These are phyloP conservation scores for Alternaria sp. DNA, from an alignment of 2,329 filamentous ascomycete genomes.

Conservation along the genomic window DNA sequence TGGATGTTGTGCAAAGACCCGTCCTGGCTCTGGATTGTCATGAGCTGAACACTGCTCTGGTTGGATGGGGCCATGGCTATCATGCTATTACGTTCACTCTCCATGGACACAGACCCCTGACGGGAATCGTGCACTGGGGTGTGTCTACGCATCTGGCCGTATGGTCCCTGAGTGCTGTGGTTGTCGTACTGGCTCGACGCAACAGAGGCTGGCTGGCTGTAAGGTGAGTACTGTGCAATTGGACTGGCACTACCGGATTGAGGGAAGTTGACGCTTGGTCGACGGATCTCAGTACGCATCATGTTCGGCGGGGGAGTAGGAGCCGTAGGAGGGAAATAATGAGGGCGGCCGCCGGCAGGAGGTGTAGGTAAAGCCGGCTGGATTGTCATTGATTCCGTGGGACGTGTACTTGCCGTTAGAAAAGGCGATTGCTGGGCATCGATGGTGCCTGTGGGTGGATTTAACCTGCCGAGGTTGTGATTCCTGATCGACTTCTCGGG, in stretches of 20 bases:
- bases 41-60: conserved; percentile 59
- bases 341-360: conserved; percentile 45
- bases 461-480: conserved; percentile 56
- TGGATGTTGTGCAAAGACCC: conserved; percentile 65
- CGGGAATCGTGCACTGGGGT: conserved; percentile 35
- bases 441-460: conserved; percentile 54
- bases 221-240: conserved; percentile 54
- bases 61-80: conserved; percentile 55
- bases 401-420: conserved; percentile 49
- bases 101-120: conserved; percentile 42
- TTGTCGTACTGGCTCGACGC: conserved; percentile 47
- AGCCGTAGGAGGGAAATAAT: conserved; percentile 43
- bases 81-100: conserved; percentile 44
- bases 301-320: conserved; percentile 41
- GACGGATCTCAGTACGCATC: conserved; percentile 32
- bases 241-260: conserved; percentile 53
- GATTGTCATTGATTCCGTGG: conserved; percentile 52
- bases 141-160: conserved; percentile 17
- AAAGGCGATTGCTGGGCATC: conserved; percentile 59
- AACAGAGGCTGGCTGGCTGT: conserved; percentile 41
- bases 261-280: conserved; percentile 46
- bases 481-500: conserved; percentile 63
- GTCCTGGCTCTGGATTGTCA: conserved; percentile 59
- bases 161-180: conserved; percentile 33
- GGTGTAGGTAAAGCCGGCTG: conserved; percentile 58